These are phyloP conservation scores for Claviceps sp. DNA, from an alignment of 2,329 filamentous ascomycete species.

Conservation along the genomic window DNA sequence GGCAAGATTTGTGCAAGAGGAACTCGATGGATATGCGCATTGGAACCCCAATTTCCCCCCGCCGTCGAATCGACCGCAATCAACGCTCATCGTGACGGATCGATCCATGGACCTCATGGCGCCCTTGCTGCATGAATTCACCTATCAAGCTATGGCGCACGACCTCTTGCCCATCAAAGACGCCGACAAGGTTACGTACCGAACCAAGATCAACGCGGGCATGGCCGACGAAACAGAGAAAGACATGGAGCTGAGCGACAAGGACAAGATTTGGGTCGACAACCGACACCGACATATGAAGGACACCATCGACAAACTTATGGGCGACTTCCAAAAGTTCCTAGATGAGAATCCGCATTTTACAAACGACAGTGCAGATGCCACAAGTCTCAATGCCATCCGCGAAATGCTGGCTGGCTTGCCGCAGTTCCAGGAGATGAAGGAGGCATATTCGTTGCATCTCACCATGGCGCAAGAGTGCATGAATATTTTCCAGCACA, in stretches of 20 bases:
- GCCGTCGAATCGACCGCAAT: conserved; percentile 61
- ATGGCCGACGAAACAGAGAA: conserved; percentile 60
- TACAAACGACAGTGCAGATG: conserved; percentile 51
- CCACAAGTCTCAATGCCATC: conserved; percentile 75
- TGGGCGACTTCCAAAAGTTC: conserved; percentile 86
- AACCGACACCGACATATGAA: conserved; percentile 97
- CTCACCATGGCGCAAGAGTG: conserved; percentile 94
- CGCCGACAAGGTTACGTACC: conserved; percentile 76
- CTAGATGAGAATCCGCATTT: conserved; percentile 87
- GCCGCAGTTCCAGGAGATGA: conserved; percentile 89
- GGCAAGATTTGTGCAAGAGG: conserved; percentile 80
- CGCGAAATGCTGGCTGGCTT: conserved; percentile 94
- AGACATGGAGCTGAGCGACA: conserved; percentile 81
- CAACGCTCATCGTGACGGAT: conserved; percentile 76
- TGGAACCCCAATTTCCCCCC: conserved; percentile 70
- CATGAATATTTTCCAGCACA: conserved; percentile 81
- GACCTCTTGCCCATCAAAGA: conserved; percentile 84
- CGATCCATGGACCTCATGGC: conserved; percentile 85
- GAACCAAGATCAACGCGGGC: conserved; percentile 65
- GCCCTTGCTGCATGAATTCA: conserved; percentile 88
- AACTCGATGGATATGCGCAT: conserved; percentile 79
- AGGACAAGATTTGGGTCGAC: conserved; percentile 89
- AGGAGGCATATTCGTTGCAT: conserved; percentile 88
- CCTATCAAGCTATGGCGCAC: conserved; percentile 96
- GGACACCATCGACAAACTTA: conserved; percentile 87